Evolutionary conservation across 106 monocot species (phyloP), one percentile per base, ranked within the genome.

Genomic region (Posidonia australis): DNA sequence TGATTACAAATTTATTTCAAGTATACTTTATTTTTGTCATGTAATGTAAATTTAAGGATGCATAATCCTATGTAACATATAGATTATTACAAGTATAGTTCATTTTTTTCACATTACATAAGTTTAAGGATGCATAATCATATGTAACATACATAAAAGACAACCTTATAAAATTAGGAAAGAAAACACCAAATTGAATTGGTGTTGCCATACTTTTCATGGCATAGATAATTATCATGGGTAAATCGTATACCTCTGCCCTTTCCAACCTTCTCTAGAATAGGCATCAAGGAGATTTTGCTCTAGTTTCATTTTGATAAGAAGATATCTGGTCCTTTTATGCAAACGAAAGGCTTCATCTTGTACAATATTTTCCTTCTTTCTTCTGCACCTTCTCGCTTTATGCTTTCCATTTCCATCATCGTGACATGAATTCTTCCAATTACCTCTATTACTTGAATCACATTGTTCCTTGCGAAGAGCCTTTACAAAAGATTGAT

Each of bases 241-340:
- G 1, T 27, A 13, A 58, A 58, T 64, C 36, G 44, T 18, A 61
- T 73, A 92, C 92, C 87, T 92, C 44, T 80, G 79, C 20, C 92
- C 92, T 32, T 87, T 87, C 92, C 92, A 92, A 28, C 92, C 92
- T 69, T 92, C 92, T 49, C 73, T 80, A 67, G 84, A 88, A 65
- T 92, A 92, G 56, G 92, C 92, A 69, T 87, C 92, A 47, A 92
- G 79, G 59, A 92, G 82, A 73, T 83, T 92, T 51, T 80, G 87
- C 76, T 85, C 92, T 60, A 77, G 42, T 70, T 92, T 92, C 68
- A 92, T 87, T 70, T 76, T 88, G 30, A 92, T 74, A 36, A 92
- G 66, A 49, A 92, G 67, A 66, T 92, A 88, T 46, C 78, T 84
- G 46, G 77, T 74, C 74, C 87, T 92, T 51, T 82, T 80, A 74